Conservation (phyloP, 306 rosid genomes). For the Luffa aegyptiaca region DNA sequence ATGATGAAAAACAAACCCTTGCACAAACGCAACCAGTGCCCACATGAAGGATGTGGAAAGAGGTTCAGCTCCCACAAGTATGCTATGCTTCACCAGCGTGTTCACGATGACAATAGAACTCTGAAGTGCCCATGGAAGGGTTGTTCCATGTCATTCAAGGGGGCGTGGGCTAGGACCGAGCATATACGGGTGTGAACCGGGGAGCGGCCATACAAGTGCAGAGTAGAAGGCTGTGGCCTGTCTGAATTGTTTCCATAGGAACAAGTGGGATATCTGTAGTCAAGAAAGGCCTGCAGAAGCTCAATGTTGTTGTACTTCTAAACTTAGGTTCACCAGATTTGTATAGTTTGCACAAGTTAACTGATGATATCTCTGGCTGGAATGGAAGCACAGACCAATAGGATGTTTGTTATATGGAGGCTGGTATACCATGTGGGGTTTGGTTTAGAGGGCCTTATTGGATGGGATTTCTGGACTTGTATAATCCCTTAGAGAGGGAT, state of each 20-base stretch:
- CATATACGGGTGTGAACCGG: conserved; percentile 92
- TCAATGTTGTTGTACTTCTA: conserved; percentile 1
- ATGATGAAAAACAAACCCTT: not conserved
- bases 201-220: conserved; percentile 86
- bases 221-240: conserved; percentile 79
- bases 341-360: not conserved
- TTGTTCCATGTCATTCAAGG: conserved; percentile 91
- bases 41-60: conserved; percentile 86
- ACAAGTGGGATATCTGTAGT: not conserved
- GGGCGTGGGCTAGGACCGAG: conserved; percentile 99
- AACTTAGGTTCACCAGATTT: conserved; percentile 2
- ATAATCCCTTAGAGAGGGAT: not conserved
- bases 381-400: conserved; percentile 1
- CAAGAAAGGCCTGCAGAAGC: not conserved
- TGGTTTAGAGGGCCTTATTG: not conserved
- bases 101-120: conserved; percentile 82
- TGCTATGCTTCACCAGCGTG: conserved; percentile 72
- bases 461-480: not conserved
- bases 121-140: conserved; percentile 98
- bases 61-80: conserved; percentile 90
- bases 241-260: conserved; percentile 7
- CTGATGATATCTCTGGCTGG: not conserved
- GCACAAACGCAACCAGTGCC: conserved; percentile 81
- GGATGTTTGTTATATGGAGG: not conserved
- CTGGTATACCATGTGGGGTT: not conserved